Evolutionary conservation across 345 rosid genomes (phyloP).

Genomic region (Kernera saxatilis): DNA sequence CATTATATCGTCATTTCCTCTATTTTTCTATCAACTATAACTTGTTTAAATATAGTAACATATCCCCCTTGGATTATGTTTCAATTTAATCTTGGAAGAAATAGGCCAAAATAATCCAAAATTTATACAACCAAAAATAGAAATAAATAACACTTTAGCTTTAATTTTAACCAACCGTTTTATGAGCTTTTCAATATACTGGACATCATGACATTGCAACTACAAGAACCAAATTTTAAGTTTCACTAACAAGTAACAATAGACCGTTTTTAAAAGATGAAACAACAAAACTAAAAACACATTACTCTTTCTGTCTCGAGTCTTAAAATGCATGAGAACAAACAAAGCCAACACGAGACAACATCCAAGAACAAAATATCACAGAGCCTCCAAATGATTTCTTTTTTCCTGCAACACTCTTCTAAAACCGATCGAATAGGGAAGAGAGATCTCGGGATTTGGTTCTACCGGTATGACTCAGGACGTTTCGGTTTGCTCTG

Average conservation of each 20-base stretch:
- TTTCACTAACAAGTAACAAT: constrained; percentile 20
- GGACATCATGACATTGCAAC: constrained; percentile 4
- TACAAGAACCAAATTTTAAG: constrained; percentile 13
- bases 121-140: not conserved
- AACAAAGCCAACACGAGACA: constrained; percentile 11
- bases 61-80: not conserved
- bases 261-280: not conserved
- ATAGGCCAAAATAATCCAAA: not conserved
- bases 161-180: not conserved
- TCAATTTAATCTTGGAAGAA: not conserved
- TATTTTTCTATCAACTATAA: not conserved
- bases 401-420: not conserved
- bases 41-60: not conserved
- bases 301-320: constrained; percentile 2
- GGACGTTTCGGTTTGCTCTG: constrained; percentile 89
- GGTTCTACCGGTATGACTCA: constrained; percentile 66
- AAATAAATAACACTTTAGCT: not conserved
- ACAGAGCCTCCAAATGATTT: not conserved
- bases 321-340: constrained; percentile 12
- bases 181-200: not conserved
- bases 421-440: not conserved
- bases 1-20: not conserved
- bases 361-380: constrained; percentile 16
- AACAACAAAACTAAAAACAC: constrained; percentile 10
- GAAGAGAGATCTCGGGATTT: not conserved